Evolutionary conservation across 2,329 filamentous ascomycete species (phyloP), one percentile per base, ranked within the genome.

Genomic region (Penicillium sp.): DNA sequence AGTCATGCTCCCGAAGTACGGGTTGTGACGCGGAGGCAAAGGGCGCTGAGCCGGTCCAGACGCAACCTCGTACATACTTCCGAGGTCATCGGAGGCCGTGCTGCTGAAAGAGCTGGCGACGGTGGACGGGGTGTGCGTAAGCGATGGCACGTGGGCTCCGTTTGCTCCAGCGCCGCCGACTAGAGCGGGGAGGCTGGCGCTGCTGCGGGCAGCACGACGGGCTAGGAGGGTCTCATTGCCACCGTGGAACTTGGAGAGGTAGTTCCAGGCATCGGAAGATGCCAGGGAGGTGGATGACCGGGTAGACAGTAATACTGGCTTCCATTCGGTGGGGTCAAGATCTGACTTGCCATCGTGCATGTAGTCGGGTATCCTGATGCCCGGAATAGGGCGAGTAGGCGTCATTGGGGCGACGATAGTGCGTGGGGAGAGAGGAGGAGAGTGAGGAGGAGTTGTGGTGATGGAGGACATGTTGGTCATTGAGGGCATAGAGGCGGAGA

Each of bases 301-400:
- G 42, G 52, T 47, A 53, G 59, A 44, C 21, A 4, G 58, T 77
- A 77, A 72, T 68, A 77, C 74, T 23, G 78, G 78, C 70, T 80
- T 80, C 78, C 78, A 80, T 71, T 80, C 78, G 50, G 77, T 77
- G 52, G 78, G 78, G 68, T 80, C 78, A 59, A 78, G 75, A 78
- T 80, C 78, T 62, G 76, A 68, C 53, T 72, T 75, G 71, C 63
- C 64, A 48, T 74, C 68, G 59, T 77, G 73, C 45, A 69, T 48
- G 57, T 74, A 67, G 57, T 64, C 54, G 45, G 74, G 71, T 78
- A 79, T 80, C 70, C 75, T 69, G 62, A 67, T 60, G 52, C 63
- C 31, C 9, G 66, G 64, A 48, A 67, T 62, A 14, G 66, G 57
- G 55, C 50, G 62, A 53, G 74, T 77, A 29, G 75, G 71, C 39